Percentiles rank a stretch among this genome's conserved stretches.
Evolutionary conservation across 192 early-diverging fungal species (phyloP).

Genomic region (Phlyctochytrium bullatum): DNA sequence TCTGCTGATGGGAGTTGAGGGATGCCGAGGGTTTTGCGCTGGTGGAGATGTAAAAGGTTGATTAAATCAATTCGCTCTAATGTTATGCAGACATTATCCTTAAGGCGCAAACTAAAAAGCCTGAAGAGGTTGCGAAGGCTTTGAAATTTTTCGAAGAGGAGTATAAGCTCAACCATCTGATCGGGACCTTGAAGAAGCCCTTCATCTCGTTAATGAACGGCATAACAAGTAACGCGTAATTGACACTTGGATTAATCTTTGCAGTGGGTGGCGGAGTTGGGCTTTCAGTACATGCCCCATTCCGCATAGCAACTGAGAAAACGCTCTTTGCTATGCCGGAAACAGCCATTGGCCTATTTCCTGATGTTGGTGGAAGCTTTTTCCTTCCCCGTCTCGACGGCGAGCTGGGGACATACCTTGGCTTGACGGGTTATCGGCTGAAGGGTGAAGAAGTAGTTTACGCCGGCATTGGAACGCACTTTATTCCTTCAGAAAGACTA

Average conservation of each 20-base stretch:
- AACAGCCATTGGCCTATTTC: constrained; percentile 92
- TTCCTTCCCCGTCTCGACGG: constrained; percentile 94
- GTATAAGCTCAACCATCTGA: constrained; percentile 88
- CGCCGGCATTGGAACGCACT: constrained; percentile 94
- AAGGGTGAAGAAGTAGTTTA: constrained; percentile 71
- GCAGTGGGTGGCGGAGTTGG: constrained; percentile 98
- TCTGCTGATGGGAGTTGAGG: constrained; percentile 72
- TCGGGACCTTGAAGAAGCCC: constrained; percentile 85
- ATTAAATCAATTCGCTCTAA: constrained; percentile 12
- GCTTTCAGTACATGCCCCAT: constrained; percentile 90
- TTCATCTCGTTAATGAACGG: constrained; percentile 85
- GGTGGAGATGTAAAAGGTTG: constrained; percentile 62
- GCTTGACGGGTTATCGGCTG: constrained; percentile 78
- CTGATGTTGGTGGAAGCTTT: constrained; percentile 94
- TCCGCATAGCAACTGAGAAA: constrained; percentile 94
- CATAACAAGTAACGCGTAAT: constrained; percentile 37
- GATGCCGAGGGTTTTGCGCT: constrained; percentile 80
- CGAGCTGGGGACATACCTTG: constrained; percentile 89
- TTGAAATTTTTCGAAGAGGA: constrained; percentile 87
- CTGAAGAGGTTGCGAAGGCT: constrained; percentile 44
- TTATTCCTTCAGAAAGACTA: constrained; percentile 82
- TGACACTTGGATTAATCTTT: constrained; percentile 3
- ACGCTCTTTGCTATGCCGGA: constrained; percentile 98
- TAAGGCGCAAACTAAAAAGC: constrained; percentile 18
- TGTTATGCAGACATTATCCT: constrained; percentile 11